Conservation (phyloP, 441 rosid species). For the Syzygium malaccense region DNA sequence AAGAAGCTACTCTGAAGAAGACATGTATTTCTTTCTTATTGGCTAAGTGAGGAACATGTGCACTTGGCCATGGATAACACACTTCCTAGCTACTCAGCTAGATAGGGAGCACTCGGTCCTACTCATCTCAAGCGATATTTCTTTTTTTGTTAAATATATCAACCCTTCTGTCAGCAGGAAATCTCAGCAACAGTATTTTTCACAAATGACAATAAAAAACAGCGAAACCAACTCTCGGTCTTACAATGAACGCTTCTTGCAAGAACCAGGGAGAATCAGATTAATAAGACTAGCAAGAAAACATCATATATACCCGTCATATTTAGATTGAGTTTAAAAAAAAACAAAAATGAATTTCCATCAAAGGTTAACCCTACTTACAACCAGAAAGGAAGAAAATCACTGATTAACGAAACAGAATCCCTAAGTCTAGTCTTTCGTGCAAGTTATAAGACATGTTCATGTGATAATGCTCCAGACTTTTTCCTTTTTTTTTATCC, state of each 20-base stretch:
- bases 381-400: neutral
- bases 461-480: neutral
- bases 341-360: neutral
- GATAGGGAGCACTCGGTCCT: neutral
- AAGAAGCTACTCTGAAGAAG: neutral
- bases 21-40: neutral
- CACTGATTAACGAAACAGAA: neutral
- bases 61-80: neutral
- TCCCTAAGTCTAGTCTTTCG: neutral
- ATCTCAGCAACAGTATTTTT: neutral
- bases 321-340: neutral
- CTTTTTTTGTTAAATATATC: neutral
- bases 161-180: neutral
- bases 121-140: neutral
- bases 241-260: neutral
- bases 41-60: neutral
- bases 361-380: neutral
- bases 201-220: neutral
- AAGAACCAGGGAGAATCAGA: neutral
- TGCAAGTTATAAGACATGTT: neutral
- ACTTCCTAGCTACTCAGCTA: neutral
- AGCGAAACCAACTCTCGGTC: neutral
- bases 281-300: neutral
- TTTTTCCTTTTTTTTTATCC: neutral
- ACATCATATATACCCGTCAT: neutral